Evolutionary conservation across 2,329 filamentous ascomycete genomes (phyloP).

Genomic region (Microsporum ferrugineum): DNA sequence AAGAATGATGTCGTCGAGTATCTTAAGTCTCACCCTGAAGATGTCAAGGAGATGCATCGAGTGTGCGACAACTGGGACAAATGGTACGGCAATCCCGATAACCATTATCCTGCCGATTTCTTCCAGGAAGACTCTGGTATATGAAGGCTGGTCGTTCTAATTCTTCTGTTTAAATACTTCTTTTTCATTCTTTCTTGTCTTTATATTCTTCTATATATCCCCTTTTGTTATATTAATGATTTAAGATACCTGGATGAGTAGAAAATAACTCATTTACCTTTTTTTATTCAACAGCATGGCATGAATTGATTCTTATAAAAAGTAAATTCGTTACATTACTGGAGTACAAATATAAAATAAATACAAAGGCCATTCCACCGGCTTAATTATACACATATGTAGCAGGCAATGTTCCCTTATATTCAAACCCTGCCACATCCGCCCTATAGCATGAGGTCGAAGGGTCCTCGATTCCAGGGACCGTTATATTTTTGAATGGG

Average conservation of each 20-base stretch:
- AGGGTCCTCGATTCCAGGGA: not conserved
- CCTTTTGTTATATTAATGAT: not conserved
- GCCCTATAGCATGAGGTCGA: not conserved
- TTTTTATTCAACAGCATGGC: not conserved
- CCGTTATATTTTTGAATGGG: not conserved
- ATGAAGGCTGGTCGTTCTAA: not conserved
- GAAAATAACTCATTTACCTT: not conserved
- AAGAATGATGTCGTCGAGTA: slow-evolving; percentile 15
- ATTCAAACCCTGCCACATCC: not conserved
- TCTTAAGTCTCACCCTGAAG: not conserved
- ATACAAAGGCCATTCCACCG: not conserved
- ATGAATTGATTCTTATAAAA: too few species aligned
- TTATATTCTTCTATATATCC: not conserved
- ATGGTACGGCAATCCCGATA: not conserved
- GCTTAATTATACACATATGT: not conserved
- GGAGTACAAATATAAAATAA: not conserved
- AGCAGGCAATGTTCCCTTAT: not conserved
- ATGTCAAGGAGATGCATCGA: slow-evolving; percentile 1
- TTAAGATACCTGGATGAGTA: not conserved
- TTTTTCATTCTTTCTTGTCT: not conserved
- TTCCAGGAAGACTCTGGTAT: slow-evolving; percentile 7
- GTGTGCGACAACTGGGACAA: slow-evolving; percentile 3
- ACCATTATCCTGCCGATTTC: slow-evolving; percentile 3
- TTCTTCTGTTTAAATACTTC: not conserved
- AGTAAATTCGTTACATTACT: not conserved